phyloP scores from a whole-genome alignment of 257 asterid species.

The Fraxinus cuspidata region DNA sequence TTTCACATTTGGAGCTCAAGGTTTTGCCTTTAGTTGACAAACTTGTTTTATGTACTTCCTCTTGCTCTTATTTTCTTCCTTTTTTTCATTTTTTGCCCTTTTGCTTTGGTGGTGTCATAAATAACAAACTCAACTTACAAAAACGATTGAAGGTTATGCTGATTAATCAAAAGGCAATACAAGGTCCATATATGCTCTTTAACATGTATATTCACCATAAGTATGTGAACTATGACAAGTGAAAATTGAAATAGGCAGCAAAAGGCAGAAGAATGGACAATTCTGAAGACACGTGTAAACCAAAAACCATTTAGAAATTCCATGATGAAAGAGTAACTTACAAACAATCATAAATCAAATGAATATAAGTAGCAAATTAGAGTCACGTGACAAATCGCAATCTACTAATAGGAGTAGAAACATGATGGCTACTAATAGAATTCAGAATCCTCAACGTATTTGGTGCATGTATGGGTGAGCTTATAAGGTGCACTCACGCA shows the following conservation, averaged over 20 bases:
- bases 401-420: too few species aligned
- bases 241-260: background rate
- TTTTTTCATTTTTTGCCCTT: background rate
- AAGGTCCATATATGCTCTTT: background rate
- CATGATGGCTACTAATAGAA: too few species aligned
- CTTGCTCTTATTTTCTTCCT: background rate
- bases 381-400: too few species aligned
- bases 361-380: background rate
- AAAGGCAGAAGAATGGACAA: conserved; percentile 10
- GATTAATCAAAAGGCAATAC: conserved; percentile 1
- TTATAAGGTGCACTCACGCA: background rate
- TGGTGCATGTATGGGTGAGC: background rate
- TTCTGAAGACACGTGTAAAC: background rate
- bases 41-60: background rate
- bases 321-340: background rate
- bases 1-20: background rate
- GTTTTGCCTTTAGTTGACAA: background rate
- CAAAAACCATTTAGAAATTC: background rate
- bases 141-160: background rate
- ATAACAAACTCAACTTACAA: background rate
- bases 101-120: background rate
- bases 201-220: background rate
- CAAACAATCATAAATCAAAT: background rate
- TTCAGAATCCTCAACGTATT: background rate
- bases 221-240: background rate